These are phyloP conservation scores for Panicum virgatum DNA, from an alignment of 202 grass and related monocot genomes.

Conservation along the genomic window DNA sequence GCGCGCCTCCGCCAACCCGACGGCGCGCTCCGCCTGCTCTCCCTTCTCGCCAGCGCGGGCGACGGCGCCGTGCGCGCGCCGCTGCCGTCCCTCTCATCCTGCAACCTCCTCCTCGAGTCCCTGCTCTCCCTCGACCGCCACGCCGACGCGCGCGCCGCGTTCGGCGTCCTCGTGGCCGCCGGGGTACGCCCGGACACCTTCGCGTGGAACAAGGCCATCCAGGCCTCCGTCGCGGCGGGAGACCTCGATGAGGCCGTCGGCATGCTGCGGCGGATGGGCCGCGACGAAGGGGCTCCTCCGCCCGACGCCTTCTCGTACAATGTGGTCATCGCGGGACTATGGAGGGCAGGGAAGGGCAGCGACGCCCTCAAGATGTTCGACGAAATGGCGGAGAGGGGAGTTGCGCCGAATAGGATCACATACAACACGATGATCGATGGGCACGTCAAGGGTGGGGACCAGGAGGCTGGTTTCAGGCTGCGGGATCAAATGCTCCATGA, in stretches of 20 bases:
- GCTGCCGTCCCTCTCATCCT: slow-evolving; percentile 57
- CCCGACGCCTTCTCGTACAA: slow-evolving; percentile 62
- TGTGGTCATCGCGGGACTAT: slow-evolving; percentile 47
- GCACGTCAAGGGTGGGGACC: slow-evolving; percentile 43
- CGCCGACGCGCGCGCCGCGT: slow-evolving; percentile 42
- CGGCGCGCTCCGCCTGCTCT: slow-evolving; percentile 42
- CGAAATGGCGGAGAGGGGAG: slow-evolving; percentile 41
- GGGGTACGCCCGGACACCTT: slow-evolving; percentile 44
- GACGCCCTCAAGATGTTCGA: slow-evolving; percentile 54
- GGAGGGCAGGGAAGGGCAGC: slow-evolving; percentile 34
- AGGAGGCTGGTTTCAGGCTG: slow-evolving; percentile 52
- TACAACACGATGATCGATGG: slow-evolving; percentile 75
- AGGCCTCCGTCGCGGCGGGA: slow-evolving; percentile 28
- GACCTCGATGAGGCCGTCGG: slow-evolving; percentile 46
- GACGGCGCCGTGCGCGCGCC: slow-evolving; percentile 20
- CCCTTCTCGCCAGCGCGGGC: slow-evolving; percentile 35
- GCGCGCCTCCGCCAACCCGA: slow-evolving; percentile 41
- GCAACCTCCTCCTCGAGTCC: slow-evolving; percentile 59
- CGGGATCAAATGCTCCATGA: slow-evolving; percentile 38
- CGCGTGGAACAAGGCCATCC: slow-evolving; percentile 60
- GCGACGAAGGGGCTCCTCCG: slow-evolving; percentile 3
- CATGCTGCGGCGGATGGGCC: slow-evolving; percentile 49
- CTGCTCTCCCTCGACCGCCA: slow-evolving; percentile 44
- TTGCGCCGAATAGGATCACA: slow-evolving; percentile 38
- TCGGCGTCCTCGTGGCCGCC: slow-evolving; percentile 40